Conservation (phyloP, 306 rosid species). For the Rubus idaeus region DNA sequence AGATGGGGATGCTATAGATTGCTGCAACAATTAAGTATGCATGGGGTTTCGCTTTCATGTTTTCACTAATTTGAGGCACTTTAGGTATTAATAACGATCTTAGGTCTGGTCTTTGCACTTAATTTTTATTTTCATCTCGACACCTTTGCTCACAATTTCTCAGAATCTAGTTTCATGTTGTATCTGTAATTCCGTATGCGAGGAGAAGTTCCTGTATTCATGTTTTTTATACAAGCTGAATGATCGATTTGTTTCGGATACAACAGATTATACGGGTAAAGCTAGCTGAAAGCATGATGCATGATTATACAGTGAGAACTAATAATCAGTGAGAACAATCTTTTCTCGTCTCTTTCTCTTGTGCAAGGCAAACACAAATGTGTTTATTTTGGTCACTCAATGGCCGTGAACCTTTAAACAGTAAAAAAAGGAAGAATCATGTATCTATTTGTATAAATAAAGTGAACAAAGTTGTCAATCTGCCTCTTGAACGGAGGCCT, state of each 20-base stretch:
- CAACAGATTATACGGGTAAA: neutral
- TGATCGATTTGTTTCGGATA: neutral
- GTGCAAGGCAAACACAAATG: neutral
- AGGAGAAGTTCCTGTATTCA: constrained; percentile 1
- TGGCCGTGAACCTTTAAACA: neutral
- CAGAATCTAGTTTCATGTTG: neutral
- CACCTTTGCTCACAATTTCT: neutral
- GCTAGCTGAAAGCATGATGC: no score
- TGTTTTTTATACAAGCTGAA: neutral
- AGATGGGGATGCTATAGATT: constrained; percentile 81
- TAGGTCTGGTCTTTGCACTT: no score
- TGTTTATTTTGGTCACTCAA: neutral
- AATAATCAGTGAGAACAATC: neutral
- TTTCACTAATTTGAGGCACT: constrained; percentile 87
- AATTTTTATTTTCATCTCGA: no score
- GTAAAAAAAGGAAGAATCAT: neutral
- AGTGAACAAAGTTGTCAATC: neutral
- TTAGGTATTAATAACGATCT: constrained; percentile 53
- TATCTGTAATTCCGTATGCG: no score
- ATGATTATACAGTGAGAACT: neutral
- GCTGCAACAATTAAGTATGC: constrained; percentile 71
- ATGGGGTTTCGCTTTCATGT: constrained; percentile 65
- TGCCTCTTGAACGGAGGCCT: neutral
- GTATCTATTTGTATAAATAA: neutral
- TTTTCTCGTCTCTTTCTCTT: neutral